Conservation (phyloP, 2,329 filamentous ascomycete genomes). For the Rosellinia necatrix region DNA sequence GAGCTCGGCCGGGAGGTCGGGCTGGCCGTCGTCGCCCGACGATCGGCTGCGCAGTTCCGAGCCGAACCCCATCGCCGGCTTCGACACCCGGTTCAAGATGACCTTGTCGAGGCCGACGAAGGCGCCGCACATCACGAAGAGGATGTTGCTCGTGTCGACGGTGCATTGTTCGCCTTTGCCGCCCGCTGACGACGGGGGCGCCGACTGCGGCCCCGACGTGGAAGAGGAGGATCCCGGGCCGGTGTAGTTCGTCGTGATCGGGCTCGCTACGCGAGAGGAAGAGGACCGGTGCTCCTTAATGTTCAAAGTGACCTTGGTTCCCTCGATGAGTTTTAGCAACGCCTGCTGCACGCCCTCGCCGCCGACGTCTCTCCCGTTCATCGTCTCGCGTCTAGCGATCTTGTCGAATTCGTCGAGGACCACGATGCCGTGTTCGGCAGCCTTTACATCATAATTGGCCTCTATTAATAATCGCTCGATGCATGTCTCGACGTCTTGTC, state of each 20-base stretch:
- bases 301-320: slow-evolving; percentile 89
- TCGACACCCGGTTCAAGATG: slow-evolving; percentile 84
- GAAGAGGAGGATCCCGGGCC: slow-evolving; percentile 51
- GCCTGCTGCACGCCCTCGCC: slow-evolving; percentile 98
- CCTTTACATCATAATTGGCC: slow-evolving; percentile 83
- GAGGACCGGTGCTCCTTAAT: slow-evolving; percentile 74
- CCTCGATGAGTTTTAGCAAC: slow-evolving; percentile 92
- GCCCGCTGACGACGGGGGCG: slow-evolving; percentile 48
- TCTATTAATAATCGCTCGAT: slow-evolving; percentile 89
- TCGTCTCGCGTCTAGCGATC: slow-evolving; percentile 84
- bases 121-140: slow-evolving; percentile 95
- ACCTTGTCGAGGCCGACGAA: slow-evolving; percentile 92
- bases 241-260: slow-evolving; percentile 59
- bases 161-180: slow-evolving; percentile 68
- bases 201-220: slow-evolving; percentile 46
- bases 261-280: slow-evolving; percentile 51
- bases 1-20: slow-evolving; percentile 68
- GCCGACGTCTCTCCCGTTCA: slow-evolving; percentile 89
- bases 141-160: slow-evolving; percentile 91
- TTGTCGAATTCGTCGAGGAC: slow-evolving; percentile 98
- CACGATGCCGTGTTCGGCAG: slow-evolving; percentile 89
- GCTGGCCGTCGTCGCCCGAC: slow-evolving; percentile 50
- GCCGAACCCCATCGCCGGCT: slow-evolving; percentile 86
- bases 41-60: slow-evolving; percentile 71
- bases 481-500: slow-evolving; percentile 95